Base-by-base conservation (phyloP, 1,284 basidiomycete genomes). In the Kwoniella shivajii region DNA sequence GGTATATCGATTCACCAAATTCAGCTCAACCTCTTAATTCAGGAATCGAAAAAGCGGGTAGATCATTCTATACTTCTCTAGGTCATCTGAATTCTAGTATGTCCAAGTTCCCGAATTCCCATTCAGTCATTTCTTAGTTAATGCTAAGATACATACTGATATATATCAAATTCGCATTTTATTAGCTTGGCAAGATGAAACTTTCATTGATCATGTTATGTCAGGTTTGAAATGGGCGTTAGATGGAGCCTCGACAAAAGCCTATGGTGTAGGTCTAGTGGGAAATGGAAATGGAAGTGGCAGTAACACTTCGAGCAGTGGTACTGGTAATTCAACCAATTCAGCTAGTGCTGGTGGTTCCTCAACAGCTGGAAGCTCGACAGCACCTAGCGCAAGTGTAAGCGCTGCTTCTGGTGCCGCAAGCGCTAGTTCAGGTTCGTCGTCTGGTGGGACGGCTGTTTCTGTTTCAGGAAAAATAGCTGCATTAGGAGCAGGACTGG, bases 11-110 rank as follows among this genome's bases (percentile, higher is more conserved):
- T 59, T 82, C 80, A 10, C 85, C 86, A 6, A 82, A 84, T 18
- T 87, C 86, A 1, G 82, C 75, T 4, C 72, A 82, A 57, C 72
- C 70, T 16, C 78, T 74, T 0, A 13, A 47, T 14, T 31, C 59
- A 10, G 63, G 60, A 13, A 80, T 78, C 3, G 75, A 75, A 2
- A 77, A 78, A 22, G 80, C 84, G 1, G 89, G 89, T n/a, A 82
- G 89, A 41, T 88, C 87, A 60, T 91, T 88, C 77, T 91, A 89
- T 74, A 90, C 89, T 0, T 85, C 85, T 57, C 80, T 91, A 2
- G 89, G 89, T 2, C 89, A 92, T 70, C 72, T 84, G 55, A 86
- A 84, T 66, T 83, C 86, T 65, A 89, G 74, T 75, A 37, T 44
- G 73, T 66, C 6, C 16, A n/a, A 20, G 39, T 5, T 39, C 26